These are phyloP conservation scores for Favolaschia claudopus DNA, from an alignment of 768 basidiomycete species.

Conservation along the genomic window DNA sequence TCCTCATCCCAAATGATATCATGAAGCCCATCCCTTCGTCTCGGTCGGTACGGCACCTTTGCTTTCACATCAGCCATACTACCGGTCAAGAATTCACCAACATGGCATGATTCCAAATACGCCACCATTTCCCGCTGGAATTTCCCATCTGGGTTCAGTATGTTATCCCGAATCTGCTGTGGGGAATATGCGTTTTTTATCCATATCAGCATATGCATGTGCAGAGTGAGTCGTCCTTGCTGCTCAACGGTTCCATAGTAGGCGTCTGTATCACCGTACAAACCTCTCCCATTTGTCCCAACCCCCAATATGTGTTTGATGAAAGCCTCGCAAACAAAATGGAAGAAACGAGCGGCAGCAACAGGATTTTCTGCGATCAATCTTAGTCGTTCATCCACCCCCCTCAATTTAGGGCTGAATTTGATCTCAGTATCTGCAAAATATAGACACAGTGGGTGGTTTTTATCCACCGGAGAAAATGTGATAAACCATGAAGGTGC, in stretches of 20 bases:
- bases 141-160: conserved; percentile 28
- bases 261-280: conserved; percentile 37
- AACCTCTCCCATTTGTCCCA: conserved; percentile 23
- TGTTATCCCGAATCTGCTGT: conserved; percentile 36
- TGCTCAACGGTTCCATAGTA: conserved; percentile 51
- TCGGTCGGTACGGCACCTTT: not conserved
- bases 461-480: conserved; percentile 41
- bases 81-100: conserved; percentile 40
- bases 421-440: conserved; percentile 34
- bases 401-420: conserved; percentile 27
- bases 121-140: conserved; percentile 37
- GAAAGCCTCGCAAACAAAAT: conserved; percentile 38
- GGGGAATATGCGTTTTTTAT: conserved; percentile 35
- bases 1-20: not conserved
- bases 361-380: conserved; percentile 33
- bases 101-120: conserved; percentile 41
- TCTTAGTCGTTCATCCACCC: conserved; percentile 5
- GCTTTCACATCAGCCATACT: conserved; percentile 23
- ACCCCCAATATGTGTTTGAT: conserved; percentile 39
- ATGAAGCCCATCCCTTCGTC: not conserved
- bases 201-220: conserved; percentile 47
- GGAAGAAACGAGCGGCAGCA: conserved; percentile 41
- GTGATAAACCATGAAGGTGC: conserved; percentile 47
- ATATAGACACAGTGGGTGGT: conserved; percentile 44
- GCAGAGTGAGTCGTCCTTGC: conserved; percentile 45